Conservation (phyloP, 495 filamentous ascomycete species). For the Trypethelium eluteriae region DNA sequence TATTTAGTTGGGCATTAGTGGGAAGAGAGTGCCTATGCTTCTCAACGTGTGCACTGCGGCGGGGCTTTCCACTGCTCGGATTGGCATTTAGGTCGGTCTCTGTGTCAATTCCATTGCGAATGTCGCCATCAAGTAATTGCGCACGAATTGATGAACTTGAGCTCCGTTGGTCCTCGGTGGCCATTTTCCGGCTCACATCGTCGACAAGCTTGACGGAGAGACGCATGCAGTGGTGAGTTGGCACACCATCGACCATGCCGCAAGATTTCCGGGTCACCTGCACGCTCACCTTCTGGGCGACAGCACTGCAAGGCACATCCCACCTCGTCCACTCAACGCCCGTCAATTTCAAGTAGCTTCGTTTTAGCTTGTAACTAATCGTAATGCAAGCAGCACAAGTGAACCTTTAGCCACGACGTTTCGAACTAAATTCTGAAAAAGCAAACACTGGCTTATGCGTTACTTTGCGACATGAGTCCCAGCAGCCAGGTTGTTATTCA, state of each 20-base stretch:
- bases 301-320: constrained; percentile 1
- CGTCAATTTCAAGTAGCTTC: not conserved
- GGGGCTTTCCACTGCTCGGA: not conserved
- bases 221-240: constrained; percentile 11
- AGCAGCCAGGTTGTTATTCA: not conserved
- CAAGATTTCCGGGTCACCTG: constrained; percentile 10
- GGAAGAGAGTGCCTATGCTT: constrained; percentile 7
- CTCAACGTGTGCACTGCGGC: not conserved
- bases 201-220: constrained; percentile 5
- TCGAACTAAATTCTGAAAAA: not conserved
- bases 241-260: constrained; percentile 9
- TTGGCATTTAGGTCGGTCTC: not conserved
- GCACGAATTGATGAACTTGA: not conserved
- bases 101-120: not conserved
- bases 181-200: not conserved
- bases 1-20: constrained; percentile 7
- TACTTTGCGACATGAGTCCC: not conserved
- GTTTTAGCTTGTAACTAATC: constrained; percentile 8
- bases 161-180: not conserved
- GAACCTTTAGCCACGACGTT: not conserved
- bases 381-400: constrained; percentile 8
- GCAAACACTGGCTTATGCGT: not conserved
- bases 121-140: not conserved
- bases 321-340: not conserved
- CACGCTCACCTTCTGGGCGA: not conserved